phyloP scores from a whole-genome alignment of 2,329 filamentous ascomycete genomes.

The Fusarium austroafricanum region DNA sequence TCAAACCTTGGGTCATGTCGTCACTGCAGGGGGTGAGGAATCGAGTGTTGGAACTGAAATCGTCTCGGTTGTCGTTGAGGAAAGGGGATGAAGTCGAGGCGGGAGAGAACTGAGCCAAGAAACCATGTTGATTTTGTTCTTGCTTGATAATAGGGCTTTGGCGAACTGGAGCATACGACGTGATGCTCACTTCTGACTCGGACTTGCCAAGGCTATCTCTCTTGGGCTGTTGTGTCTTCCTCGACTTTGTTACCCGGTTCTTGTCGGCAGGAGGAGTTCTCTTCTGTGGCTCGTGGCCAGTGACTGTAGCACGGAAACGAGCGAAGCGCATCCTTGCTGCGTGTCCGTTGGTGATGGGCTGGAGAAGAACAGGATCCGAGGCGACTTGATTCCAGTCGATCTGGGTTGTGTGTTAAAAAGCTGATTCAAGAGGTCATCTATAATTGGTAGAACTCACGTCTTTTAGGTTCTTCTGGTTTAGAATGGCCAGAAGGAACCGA shows the following conservation, averaged over 20 bases:
- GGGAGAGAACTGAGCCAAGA: slow-evolving; percentile 52
- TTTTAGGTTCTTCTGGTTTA: slow-evolving; percentile 70
- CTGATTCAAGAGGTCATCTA: not conserved
- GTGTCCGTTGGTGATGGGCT: slow-evolving; percentile 69
- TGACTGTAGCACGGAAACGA: slow-evolving; percentile 61
- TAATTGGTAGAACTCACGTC: slow-evolving; percentile 59
- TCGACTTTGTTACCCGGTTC: slow-evolving; percentile 59
- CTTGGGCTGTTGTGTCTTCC: slow-evolving; percentile 50
- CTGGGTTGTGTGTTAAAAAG: slow-evolving; percentile 51
- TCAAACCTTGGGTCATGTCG: slow-evolving; percentile 52
- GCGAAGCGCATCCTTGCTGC: slow-evolving; percentile 71
- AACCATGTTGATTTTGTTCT: slow-evolving; percentile 50
- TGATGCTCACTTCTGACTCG: slow-evolving; percentile 50
- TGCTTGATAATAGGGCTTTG: slow-evolving; percentile 51
- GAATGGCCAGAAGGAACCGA: slow-evolving; percentile 69
- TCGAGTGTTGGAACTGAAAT: slow-evolving; percentile 50
- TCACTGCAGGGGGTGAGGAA: slow-evolving; percentile 68
- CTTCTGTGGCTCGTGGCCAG: slow-evolving; percentile 61
- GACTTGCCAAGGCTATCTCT: slow-evolving; percentile 56
- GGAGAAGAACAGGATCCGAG: slow-evolving; percentile 62
- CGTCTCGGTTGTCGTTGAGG: slow-evolving; percentile 51
- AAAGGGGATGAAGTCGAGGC: slow-evolving; percentile 54
- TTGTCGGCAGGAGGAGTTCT: slow-evolving; percentile 58
- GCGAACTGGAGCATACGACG: slow-evolving; percentile 48
- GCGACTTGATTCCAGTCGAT: slow-evolving; percentile 71